Percentiles rank a stretch among this genome's conserved stretches.
Evolutionary conservation across 495 filamentous ascomycete species (phyloP).

Genomic region (Penicillium macrosclerotiorum): DNA sequence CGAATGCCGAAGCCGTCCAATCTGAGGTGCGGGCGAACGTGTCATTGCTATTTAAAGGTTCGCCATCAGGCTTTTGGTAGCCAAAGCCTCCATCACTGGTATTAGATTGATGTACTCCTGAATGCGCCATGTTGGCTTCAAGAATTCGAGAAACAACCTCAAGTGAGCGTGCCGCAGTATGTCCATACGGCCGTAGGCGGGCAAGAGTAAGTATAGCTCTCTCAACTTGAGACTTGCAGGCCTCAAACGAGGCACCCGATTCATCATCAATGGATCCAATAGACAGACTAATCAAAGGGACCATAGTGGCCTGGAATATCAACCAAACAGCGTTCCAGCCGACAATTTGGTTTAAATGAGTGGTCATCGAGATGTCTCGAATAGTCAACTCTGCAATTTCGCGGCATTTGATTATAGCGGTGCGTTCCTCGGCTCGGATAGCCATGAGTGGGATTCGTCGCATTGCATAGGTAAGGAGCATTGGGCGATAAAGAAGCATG

Average conservation of each 20-base stretch:
- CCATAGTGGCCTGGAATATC: conserved; percentile 71
- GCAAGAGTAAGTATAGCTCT: conserved; percentile 61
- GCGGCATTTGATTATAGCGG: conserved; percentile 61
- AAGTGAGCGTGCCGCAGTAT: conserved; percentile 59
- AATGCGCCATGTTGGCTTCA: conserved; percentile 40
- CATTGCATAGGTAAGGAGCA: conserved; percentile 63
- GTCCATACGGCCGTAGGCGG: conserved; percentile 61
- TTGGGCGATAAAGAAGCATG: conserved; percentile 68
- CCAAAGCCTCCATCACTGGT: not conserved
- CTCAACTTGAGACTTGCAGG: conserved; percentile 52
- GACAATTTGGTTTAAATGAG: conserved; percentile 63
- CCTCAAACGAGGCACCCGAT: conserved; percentile 44
- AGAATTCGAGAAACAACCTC: conserved; percentile 65
- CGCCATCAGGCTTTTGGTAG: not conserved
- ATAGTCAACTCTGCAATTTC: conserved; percentile 62
- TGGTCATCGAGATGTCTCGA: conserved; percentile 59
- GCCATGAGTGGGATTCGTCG: conserved; percentile 53
- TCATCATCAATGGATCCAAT: conserved; percentile 36
- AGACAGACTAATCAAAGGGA: conserved; percentile 64
- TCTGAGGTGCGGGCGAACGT: conserved; percentile 6
- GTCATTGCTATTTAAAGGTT: not conserved
- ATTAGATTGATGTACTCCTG: not conserved
- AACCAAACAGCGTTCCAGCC: conserved; percentile 80
- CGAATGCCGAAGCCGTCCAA: conserved; percentile 14
- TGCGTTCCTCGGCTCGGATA: conserved; percentile 56